phyloP scores from a whole-genome alignment of 129 eudicot species.

The Flaveria linearis region DNA sequence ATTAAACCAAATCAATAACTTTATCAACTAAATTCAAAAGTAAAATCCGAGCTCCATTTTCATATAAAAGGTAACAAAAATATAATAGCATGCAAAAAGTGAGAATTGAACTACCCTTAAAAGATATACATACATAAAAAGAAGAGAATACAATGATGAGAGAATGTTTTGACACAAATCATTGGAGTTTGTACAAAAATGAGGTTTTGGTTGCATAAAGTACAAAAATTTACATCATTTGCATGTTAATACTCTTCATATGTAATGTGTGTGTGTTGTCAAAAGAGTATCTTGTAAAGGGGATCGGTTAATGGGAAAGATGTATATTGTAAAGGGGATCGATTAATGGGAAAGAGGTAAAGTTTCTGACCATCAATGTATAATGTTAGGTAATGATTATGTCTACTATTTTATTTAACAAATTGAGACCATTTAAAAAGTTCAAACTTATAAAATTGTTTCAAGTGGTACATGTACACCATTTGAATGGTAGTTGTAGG shows the following conservation, averaged over 20 bases:
- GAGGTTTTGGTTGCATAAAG: constrained; percentile 7
- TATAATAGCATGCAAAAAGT: constrained; percentile 16
- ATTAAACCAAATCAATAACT: neutral
- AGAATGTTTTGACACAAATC: constrained; percentile 39
- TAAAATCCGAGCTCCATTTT: neutral
- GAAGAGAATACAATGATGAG: constrained; percentile 42
- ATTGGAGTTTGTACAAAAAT: constrained; percentile 22
- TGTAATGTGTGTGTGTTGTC: constrained; percentile 27
- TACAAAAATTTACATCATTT: constrained; percentile 20
- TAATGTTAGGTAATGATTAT: constrained; percentile 64
- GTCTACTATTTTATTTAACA: constrained; percentile 38
- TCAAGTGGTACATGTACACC: constrained; percentile 13
- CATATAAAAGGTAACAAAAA: constrained; percentile 8
- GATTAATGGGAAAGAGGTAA: constrained; percentile 37
- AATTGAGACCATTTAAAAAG: constrained; percentile 20
- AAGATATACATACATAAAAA: constrained; percentile 35
- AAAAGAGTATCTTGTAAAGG: constrained; percentile 39
- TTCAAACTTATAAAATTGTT: too few relatives aligned
- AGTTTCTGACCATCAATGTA: constrained; percentile 49
- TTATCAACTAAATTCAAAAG: neutral
- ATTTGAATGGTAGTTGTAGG: neutral
- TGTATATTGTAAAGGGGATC: constrained; percentile 34
- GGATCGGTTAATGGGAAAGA: constrained; percentile 17
- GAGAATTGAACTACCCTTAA: constrained; percentile 11
- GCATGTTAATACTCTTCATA: constrained; percentile 15